Percentiles rank a stretch among this genome's conserved stretches.
phyloP scores from a whole-genome alignment of 192 early-diverging fungal genomes.

The Backusella circina region DNA sequence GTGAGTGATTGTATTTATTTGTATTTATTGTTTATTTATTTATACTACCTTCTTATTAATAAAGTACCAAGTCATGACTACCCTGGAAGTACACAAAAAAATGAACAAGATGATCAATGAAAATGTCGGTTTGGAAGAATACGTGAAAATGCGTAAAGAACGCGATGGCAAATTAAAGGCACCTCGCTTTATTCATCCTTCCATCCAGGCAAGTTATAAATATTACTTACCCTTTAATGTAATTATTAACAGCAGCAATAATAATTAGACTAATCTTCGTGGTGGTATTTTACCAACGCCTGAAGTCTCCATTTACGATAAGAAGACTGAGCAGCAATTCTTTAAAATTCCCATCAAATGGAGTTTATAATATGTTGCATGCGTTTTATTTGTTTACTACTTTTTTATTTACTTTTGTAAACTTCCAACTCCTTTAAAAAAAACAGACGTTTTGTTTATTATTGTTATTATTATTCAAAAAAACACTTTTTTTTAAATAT shows the following conservation, averaged over 20 bases:
- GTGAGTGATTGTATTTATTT: not conserved
- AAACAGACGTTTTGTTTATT: not conserved
- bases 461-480: not conserved
- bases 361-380: not conserved
- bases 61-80: slow-evolving; percentile 20
- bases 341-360: slow-evolving; percentile 31
- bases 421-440: not conserved
- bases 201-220: slow-evolving; percentile 25
- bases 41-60: not conserved
- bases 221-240: not conserved
- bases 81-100: slow-evolving; percentile 18
- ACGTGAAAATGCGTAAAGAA: slow-evolving; percentile 16
- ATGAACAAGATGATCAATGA: slow-evolving; percentile 27
- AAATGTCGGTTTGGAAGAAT: slow-evolving; percentile 11
- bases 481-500: slow-evolving; percentile 31
- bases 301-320: not conserved
- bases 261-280: slow-evolving; percentile 24
- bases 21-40: not conserved
- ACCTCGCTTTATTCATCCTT: slow-evolving; percentile 31
- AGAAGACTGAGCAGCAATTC: slow-evolving; percentile 4
- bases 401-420: not conserved
- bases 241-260: not conserved
- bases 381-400: not conserved
- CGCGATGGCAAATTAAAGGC: slow-evolving; percentile 24
- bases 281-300: slow-evolving; percentile 21